Base-by-base conservation (phyloP, 1,284 basidiomycete genomes). In the Leucoagaricus sp. region DNA sequence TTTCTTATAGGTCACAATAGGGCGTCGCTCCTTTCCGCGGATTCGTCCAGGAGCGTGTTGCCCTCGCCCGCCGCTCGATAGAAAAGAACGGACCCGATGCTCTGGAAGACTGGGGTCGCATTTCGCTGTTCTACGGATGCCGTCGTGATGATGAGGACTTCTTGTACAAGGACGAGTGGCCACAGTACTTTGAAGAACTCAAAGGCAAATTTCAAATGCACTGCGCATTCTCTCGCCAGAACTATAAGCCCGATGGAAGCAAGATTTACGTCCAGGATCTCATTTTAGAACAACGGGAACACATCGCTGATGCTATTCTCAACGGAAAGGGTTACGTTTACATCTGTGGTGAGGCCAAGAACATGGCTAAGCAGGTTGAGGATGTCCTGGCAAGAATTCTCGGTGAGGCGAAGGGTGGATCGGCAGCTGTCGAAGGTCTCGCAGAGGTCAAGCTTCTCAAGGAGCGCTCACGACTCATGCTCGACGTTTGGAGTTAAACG, bases 211-310 rank as follows among this genome's bases (percentile, higher is more conserved):
- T 99, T 78, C 78, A 81, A 61, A 85, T 99, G 81, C 89, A 91
- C 70, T 82, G 80, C 57, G 93, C 96, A 15, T 91, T 98, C 75
- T 96, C 94, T 26, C 87, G 97, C 49, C 90, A 96, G 49, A 85
- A 87, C 57, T 90, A 82, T 76, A 95, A 91, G 71, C 82, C 93
- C 1, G 94, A 97, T 69, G 95, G 96, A 19, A 81, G 87, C 78
- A 97, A 98, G 82, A 91, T 96, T 65, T 99, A 99, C 76, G 96
- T 99, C 26, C 96, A 99, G 78, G 94, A 98, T 73, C 77, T 96
- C 56, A 76, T 97, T n/a, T 94, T 90, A 89, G 85, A 96, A 57
- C 84, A 92, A 66, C 80, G 86, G 52, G 85, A 86, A 69, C 82
- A 86, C 61, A 82, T 99, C 57, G 92, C 91, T 3, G 87, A 96